These are phyloP conservation scores for Fagopyrum homotropicum DNA, from an alignment of 148 eudicot species.

Conservation along the genomic window DNA sequence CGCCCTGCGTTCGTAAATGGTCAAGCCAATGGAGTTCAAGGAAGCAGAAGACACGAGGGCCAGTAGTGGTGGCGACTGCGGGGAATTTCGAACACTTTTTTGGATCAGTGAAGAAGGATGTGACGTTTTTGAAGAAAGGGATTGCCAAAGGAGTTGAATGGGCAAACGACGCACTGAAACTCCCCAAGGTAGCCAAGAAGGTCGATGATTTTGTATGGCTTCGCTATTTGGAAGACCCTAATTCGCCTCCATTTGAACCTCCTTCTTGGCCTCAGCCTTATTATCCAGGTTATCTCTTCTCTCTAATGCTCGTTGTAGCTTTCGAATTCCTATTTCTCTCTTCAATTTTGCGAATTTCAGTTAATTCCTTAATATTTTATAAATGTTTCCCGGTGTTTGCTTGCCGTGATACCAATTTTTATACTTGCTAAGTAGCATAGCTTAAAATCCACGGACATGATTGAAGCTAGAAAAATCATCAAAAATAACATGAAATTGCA, in stretches of 20 bases:
- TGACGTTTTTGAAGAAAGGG: conserved; percentile 43
- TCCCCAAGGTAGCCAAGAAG: conserved; percentile 38
- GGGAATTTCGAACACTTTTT: conserved; percentile 46
- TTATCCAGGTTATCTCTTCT: conserved; percentile 59
- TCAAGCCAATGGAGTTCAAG: not conserved
- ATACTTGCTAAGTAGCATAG: not conserved
- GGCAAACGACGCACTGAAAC: conserved; percentile 42
- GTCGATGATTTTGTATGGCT: conserved; percentile 68
- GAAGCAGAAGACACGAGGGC: conserved; percentile 15
- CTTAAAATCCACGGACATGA: not conserved
- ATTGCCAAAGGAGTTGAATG: conserved; percentile 31
- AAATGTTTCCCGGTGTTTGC: not conserved
- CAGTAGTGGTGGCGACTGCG: conserved; percentile 3
- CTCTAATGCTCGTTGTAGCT: not conserved
- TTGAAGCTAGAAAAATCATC: not conserved
- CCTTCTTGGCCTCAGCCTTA: conserved; percentile 68
- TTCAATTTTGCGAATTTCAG: not conserved
- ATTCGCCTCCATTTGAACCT: conserved; percentile 18
- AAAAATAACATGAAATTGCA: not conserved
- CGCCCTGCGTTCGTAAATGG: not conserved
- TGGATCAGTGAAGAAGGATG: conserved; percentile 51
- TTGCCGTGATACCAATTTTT: not conserved
- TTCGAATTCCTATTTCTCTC: not conserved
- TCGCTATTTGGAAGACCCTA: conserved; percentile 56
- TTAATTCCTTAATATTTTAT: not conserved